Evolutionary conservation across 345 rosid genomes (phyloP).

Genomic region (Excoecaria cochinchinensis): DNA sequence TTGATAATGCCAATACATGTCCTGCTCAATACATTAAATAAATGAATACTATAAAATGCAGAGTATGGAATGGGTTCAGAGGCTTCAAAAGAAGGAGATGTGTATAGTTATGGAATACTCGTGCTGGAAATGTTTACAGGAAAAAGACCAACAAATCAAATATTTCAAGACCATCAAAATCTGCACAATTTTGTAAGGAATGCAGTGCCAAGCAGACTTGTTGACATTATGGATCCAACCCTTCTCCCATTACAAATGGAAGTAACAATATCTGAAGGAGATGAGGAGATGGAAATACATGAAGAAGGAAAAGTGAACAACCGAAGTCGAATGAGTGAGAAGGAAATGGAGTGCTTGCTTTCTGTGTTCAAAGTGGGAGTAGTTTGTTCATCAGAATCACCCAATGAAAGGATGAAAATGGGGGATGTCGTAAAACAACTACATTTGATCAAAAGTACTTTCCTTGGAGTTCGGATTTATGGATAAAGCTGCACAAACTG

Average conservation of each 20-base stretch:
- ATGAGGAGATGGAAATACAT: no score
- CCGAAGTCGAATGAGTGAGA: neutral
- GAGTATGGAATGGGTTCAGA: no score
- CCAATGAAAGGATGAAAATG: conserved; percentile 7
- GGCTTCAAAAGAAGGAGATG: conserved; percentile 11
- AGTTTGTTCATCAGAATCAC: conserved; percentile 4
- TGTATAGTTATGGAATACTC: conserved; percentile 16
- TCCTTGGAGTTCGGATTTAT: neutral
- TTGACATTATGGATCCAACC: neutral
- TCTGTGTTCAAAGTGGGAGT: neutral
- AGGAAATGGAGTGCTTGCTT: neutral
- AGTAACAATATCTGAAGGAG: neutral
- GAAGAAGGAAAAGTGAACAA: neutral
- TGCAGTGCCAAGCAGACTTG: neutral
- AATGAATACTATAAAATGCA: no score
- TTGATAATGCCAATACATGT: neutral
- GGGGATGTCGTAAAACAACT: neutral
- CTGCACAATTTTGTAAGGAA: neutral
- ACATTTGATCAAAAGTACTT: neutral
- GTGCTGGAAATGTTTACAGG: conserved; percentile 15
- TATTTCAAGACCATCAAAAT: neutral
- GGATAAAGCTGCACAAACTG: neutral
- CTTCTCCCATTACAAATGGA: neutral
- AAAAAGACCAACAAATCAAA: conserved; percentile 6
- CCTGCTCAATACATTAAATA: no score